These are phyloP conservation scores for Globisporangium ultimum DNA, from an alignment of 352 stramenopile species.

Conservation along the genomic window DNA sequence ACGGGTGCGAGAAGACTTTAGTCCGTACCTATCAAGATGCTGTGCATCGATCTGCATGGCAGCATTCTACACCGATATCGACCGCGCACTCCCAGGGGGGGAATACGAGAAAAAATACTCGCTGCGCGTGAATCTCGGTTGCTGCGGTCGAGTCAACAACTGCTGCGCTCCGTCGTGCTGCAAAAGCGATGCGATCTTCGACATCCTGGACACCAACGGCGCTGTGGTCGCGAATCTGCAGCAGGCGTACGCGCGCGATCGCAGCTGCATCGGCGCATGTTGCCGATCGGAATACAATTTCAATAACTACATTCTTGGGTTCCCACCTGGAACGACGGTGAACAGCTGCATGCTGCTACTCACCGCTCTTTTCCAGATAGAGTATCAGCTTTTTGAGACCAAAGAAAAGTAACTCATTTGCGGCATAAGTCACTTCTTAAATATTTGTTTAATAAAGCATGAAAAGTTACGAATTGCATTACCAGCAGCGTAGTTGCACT, in stretches of 20 bases:
- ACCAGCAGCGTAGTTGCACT: no score
- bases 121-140: constrained; percentile 48
- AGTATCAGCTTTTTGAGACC: constrained; percentile 56
- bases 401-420: no score
- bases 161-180: constrained; percentile 59
- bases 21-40: constrained; percentile 42
- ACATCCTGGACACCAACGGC: constrained; percentile 54
- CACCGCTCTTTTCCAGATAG: constrained; percentile 52
- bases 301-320: constrained; percentile 60
- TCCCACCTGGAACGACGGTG: constrained; percentile 44
- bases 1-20: constrained; percentile 52
- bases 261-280: constrained; percentile 20
- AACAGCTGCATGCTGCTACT: constrained; percentile 53
- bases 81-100: constrained; percentile 42
- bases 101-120: constrained; percentile 52
- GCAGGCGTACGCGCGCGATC: constrained; percentile 36
- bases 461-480: no score
- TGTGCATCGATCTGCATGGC: constrained; percentile 37
- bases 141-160: constrained; percentile 64
- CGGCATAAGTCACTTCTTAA: no score
- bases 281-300: constrained; percentile 37
- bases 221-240: constrained; percentile 50
- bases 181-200: constrained; percentile 61
- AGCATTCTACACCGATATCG: constrained; percentile 65
- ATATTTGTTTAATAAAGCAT: no score